Conservation (phyloP, 331 rosid genomes). For the Spiraea crenata region DNA sequence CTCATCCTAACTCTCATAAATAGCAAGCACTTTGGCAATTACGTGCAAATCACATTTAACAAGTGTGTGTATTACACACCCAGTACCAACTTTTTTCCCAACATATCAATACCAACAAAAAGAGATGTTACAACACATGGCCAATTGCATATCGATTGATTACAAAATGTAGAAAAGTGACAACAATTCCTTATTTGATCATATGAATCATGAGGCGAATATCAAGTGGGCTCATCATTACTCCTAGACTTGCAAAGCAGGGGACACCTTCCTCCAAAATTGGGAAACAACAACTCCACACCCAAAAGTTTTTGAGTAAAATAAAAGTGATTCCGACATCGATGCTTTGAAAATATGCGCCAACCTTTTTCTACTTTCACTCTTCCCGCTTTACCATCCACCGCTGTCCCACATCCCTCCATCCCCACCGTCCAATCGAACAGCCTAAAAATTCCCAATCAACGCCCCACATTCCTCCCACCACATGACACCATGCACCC, state of each 20-base stretch:
- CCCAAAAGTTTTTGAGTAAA: not conserved
- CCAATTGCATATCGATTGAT: no score
- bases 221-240: not conserved
- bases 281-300: not conserved
- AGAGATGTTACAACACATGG: no score
- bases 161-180: no score
- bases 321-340: constrained; percentile 19
- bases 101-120: no score
- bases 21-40: no score
- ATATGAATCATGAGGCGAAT: not conserved
- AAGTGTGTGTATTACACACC: no score
- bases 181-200: not conserved
- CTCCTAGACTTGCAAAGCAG: constrained; percentile 10
- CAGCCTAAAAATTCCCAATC: not conserved
- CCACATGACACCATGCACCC: not conserved
- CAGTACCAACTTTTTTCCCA: no score
- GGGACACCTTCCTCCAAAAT: not conserved
- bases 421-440: not conserved
- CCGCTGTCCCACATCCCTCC: not conserved
- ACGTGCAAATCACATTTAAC: no score
- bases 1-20: no score
- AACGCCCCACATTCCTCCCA: constrained; percentile 4
- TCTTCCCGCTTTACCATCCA: constrained; percentile 1
- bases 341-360: constrained; percentile 21
- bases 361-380: not conserved